Evolutionary conservation across 2,329 filamentous ascomycete genomes (phyloP), one percentile per base, ranked within the genome.

Genomic region (Trichoderma polysporum): DNA sequence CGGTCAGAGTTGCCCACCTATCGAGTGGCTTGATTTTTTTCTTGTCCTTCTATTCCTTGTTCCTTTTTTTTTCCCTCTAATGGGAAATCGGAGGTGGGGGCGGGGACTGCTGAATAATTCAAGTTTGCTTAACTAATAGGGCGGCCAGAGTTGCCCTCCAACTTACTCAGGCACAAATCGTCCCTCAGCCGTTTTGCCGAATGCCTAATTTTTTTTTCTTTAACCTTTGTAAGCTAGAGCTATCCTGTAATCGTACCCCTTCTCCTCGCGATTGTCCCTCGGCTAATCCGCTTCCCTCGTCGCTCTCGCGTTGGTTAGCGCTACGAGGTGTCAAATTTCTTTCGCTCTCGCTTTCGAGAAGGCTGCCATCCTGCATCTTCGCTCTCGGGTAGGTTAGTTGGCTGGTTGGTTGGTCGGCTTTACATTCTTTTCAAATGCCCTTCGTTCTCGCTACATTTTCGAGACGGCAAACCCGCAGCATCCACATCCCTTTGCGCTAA

Each of bases 31-130:
- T n/a, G n/a, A n/a, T n/a, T n/a, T n/a, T n/a, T n/a, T n/a, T n/a
- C 41, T 45, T 22, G 41, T 19, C 22, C 4, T 19, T 45, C n/a
- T 45, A 19, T 19, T 45, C 8, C 2, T 8, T 22, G 41, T 19
- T 45, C 22, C n/a, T 45, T 12, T 22, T 39, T 22, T 19, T 45
- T 41, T 45, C 22, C n/a, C 41, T 45, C 41, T 19, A 45, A 45
- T 22, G 22, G 41, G n/a, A 45, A 12, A 19, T 19, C 41, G n/a
- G 41, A 10, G 8, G 41, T 22, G 41, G 41, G 41, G n/a, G 31
- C 49, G 41, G 31, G 45, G 41, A 8, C 12, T 60, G 57, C 57
- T 60, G 57, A 60, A 37, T 60, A 60, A 60, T 49, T 35, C 29
- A 22, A n/a, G 17, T 17, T 35, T 59, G 57, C 31, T 60, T 37